Base-by-base conservation (phyloP, 2,329 filamentous ascomycete genomes). In the Talaromyces rugulosus region DNA sequence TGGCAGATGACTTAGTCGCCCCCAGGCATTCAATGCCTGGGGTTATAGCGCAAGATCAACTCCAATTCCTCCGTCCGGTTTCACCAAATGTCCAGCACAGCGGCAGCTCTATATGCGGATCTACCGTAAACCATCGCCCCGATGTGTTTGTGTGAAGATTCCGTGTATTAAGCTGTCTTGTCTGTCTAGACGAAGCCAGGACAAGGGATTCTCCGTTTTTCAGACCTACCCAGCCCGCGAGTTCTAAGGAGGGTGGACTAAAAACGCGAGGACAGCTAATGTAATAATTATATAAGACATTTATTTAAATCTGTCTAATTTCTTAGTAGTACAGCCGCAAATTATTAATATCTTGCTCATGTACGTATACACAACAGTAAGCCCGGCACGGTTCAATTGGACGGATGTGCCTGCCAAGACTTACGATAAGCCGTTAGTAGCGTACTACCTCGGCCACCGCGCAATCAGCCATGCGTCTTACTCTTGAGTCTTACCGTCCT, bases 161-260 rank as follows among this genome's bases (percentile, higher is more conserved):
- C 11, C 33, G 33, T 36, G 23, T 27, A 47, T 47, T 23, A 58
- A 23, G 23, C 50, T 50, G n/a, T 47, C 14, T 16, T 57, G 30
- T 31, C 40, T 27, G n/a, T 12, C 14, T 53, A 56, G 18, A 40
- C 33, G 63, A 66, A 70, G 69, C 69, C 73, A 69, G 69, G 70
- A 74, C 36, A 34, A 28, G 8, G 7, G 71, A 64, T 68, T 72
- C 72, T 79, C 75, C 75, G 73, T 81, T 81, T 76, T 76, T 82
- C 82, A 83, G 82, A 84, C 77, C 82, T 83, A 79, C 77, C 72
- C 70, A 72, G 68, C 70, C 75, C 74, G 64, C 65, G 71, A 83
- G 81, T 73, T 27, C 74, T 74, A 81, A 75, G 79, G 77, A 76
- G 75, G 76, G 75, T 77, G 79, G 82, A 84, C 82, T 85, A 84